Base-by-base conservation (phyloP, 345 rosid species). In the Eucalyptus caleyi region DNA sequence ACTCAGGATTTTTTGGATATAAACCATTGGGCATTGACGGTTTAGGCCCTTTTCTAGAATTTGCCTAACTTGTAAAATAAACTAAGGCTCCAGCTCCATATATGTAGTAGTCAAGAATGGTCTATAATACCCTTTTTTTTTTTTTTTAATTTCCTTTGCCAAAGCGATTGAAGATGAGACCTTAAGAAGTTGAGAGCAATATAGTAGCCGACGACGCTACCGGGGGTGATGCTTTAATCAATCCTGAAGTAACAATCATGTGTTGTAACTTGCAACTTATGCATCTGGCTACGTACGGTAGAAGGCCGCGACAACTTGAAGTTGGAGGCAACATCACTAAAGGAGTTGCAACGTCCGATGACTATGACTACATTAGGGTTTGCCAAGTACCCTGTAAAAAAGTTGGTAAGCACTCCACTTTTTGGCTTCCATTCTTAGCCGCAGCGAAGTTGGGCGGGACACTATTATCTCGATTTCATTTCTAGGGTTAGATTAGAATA, bases 21-120 rank as follows among this genome's bases (percentile, higher is more conserved):
- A 72, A 23, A 37, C 13, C 15, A 37, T 1, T 3, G 45, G 8
- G 2, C 5, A 37, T 34, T 5, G 26, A 72, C 0, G 15, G 24
- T 53, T 72, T 72, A 34, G 82, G 27, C 83, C 47, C 8, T 77
- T 5, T 1, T 19, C 27, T 77, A 0, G 8, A 37, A 19, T 37
- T 37, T 37, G 27, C 45, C 27, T 77, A 9, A 6, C 47, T 37
- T 19, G 83, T 72, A 72, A 18, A 37, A 2, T 5, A 69, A 18
- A 69, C 11, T 16, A 13, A 18, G 42, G 44, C 44, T 69, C 81
- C 7, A 32, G 26, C 44, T 69, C 81, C 44, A 5, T 9, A 8
- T 9, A 69, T 69, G 44, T 18, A 16, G 81, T 9, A 18, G 24
- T 18, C 6, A 2, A 9, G 81, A 69, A 69, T 69, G 42, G 44